Percentiles rank a stretch among this genome's conserved stretches.
phyloP scores from a whole-genome alignment of 371 early-diverging fungal species.

The Neoconidiobolus thromboides region DNA sequence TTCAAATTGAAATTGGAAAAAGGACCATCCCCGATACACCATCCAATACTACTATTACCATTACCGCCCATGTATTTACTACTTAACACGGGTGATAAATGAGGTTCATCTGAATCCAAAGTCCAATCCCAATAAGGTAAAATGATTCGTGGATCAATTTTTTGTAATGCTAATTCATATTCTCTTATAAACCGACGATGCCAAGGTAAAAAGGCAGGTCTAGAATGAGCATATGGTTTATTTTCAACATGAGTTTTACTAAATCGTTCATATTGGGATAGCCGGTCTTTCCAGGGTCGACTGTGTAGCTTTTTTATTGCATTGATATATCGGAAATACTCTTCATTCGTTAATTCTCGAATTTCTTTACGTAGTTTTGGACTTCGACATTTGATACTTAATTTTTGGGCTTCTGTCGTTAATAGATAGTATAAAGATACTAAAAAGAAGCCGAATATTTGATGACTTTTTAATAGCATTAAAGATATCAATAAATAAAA shows the following conservation, averaged over 20 bases:
- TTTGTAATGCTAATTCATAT: background rate
- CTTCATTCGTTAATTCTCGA: background rate
- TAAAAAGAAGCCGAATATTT: too few relatives aligned
- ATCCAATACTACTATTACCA: conserved; percentile 4
- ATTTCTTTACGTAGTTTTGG: background rate
- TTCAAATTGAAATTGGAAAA: conserved; percentile 2
- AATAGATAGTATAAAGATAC: too few relatives aligned
- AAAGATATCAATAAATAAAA: too few relatives aligned
- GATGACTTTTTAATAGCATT: too few relatives aligned
- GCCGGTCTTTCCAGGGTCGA: background rate
- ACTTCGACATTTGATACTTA: background rate
- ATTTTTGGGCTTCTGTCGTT: too few relatives aligned
- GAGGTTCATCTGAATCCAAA: background rate
- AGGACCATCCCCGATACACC: conserved; percentile 1
- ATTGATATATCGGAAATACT: background rate
- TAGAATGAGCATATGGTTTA: background rate
- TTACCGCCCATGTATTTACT: conserved; percentile 5
- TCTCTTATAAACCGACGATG: background rate
- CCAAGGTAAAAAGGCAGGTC: conserved; percentile 5
- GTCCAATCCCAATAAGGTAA: conserved; percentile 7
- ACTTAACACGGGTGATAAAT: background rate
- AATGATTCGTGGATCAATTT: background rate
- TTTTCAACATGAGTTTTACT: background rate
- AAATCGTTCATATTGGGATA: background rate
- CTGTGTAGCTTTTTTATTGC: conserved; percentile 1